phyloP scores from a whole-genome alignment of 495 filamentous ascomycete genomes.

The Parathielavia hyrcaniae region DNA sequence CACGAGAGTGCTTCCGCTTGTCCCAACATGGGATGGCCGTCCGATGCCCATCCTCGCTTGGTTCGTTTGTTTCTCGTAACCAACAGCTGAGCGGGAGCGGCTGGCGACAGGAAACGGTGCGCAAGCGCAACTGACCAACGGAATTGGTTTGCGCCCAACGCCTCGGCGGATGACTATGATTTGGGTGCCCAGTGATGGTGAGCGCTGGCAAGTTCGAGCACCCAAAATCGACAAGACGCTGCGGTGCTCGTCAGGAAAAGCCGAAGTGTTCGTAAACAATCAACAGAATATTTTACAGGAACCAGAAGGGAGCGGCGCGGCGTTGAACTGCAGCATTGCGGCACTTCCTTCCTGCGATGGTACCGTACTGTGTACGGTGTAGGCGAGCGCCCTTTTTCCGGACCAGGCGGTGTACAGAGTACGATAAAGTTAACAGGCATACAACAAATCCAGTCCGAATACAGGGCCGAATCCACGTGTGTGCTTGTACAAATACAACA shows the following conservation, averaged over 20 bases:
- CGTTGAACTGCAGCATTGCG: neutral
- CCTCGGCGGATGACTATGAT: neutral
- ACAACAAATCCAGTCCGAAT: neutral
- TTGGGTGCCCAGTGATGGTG: neutral
- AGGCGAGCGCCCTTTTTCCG: neutral
- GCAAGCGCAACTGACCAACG: neutral
- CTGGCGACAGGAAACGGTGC: neutral
- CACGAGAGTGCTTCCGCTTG: neutral
- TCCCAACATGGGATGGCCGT: neutral
- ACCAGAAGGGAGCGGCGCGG: neutral
- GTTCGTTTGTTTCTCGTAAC: neutral
- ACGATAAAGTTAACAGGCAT: too few species aligned
- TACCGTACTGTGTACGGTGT: too few species aligned
- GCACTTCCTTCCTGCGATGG: neutral
- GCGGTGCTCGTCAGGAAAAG: neutral
- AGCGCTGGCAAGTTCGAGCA: neutral
- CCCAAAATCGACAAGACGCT: neutral
- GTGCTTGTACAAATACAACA: neutral
- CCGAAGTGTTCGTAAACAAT: neutral
- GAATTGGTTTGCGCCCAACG: neutral
- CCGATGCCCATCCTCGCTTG: conserved; percentile 4
- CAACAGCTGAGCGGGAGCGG: neutral
- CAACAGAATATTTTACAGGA: conserved; percentile 1
- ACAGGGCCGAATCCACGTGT: too few species aligned
- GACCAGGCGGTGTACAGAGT: conserved; percentile 1